phyloP scores from a whole-genome alignment of 1,284 basidiomycete genomes.

The Melampsora abietis-canadensis region DNA sequence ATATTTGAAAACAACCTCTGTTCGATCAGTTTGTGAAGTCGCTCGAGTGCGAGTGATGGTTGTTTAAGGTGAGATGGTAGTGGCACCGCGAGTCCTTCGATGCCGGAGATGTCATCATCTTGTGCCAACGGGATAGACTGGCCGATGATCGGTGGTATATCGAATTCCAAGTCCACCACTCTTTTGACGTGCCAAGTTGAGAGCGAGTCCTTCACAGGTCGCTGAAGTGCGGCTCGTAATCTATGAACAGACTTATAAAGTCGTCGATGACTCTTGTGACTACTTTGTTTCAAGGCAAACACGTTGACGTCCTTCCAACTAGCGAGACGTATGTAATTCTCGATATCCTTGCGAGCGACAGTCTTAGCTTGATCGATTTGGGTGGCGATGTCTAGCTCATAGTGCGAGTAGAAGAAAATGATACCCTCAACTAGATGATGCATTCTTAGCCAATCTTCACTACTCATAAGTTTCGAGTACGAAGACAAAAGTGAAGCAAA shows the following conservation, averaged over 20 bases:
- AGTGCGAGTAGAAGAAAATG: constrained; percentile 66
- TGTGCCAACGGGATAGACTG: neutral
- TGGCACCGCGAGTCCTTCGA: neutral
- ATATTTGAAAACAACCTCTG: constrained; percentile 35
- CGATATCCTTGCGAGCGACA: constrained; percentile 73
- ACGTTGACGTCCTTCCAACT: constrained; percentile 99
- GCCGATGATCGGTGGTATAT: constrained; percentile 13
- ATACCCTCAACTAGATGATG: constrained; percentile 67
- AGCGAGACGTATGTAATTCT: constrained; percentile 83
- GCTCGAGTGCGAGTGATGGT: constrained; percentile 45
- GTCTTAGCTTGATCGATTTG: constrained; percentile 60
- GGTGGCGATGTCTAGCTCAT: constrained; percentile 62
- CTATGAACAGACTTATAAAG: constrained; percentile 87
- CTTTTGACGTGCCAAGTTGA: constrained; percentile 49
- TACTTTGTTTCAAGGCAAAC: constrained; percentile 86
- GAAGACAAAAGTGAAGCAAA: constrained; percentile 62
- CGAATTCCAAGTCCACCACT: constrained; percentile 35
- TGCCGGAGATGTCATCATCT: constrained; percentile 28
- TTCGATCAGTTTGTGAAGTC: constrained; percentile 53
- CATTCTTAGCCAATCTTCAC: constrained; percentile 55
- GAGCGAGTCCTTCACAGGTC: constrained; percentile 60
- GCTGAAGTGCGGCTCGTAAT: constrained; percentile 81
- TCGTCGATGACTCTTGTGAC: constrained; percentile 82
- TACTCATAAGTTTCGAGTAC: neutral
- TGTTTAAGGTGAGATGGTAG: constrained; percentile 26